Base-by-base conservation (phyloP, 768 basidiomycete species). In the Leccinum fibrillosum region DNA sequence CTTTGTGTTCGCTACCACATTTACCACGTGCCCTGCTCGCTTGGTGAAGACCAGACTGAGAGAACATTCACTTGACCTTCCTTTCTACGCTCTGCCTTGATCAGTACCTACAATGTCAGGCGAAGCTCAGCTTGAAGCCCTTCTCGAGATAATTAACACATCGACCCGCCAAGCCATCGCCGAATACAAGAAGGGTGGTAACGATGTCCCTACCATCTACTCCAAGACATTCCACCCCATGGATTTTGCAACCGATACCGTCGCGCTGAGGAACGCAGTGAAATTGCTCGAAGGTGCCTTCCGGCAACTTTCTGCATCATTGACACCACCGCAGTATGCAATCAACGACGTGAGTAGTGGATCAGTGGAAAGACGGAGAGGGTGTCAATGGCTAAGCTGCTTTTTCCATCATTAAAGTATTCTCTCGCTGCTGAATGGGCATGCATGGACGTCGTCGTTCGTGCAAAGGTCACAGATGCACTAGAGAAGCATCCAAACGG, bases 291-390 rank as follows among this genome's bases (percentile, higher is more conserved):
- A 69, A 44, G 66, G 68, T 9, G 66, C 68, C 17, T 70, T 58
- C 52, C 66, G 65, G 47, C 64, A 69, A 37, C 37, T 71, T 11
- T 69, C 62, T 59, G 67, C 62, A 3, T 61, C 67, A 17, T 23
- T 69, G 49, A 67, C 67, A 1, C 68, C 66, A 6, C 69, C 69
- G 28, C 68, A 69, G n/a, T 64, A 70, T 28, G 70, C 64, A 2
- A 47, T 69, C 17, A 61, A 61, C 6, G 66, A 66, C 17, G 68
- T 69, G 47, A 61, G 66, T 58, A 3, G 6, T 8, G 21, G 1
- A 7, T 23, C 11, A 12, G 5, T 47, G 4, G 32, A 4, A 10
- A 19, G 26, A 26, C 21, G 15, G 45, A 19, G 13, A 13, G 15
- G 13, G 10, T 15, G n/a, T n/a, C n/a, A n/a, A n/a, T n/a, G 12